phyloP scores from a whole-genome alignment of 305 asterid genomes.

The Fraxinus xanthoxyloides region DNA sequence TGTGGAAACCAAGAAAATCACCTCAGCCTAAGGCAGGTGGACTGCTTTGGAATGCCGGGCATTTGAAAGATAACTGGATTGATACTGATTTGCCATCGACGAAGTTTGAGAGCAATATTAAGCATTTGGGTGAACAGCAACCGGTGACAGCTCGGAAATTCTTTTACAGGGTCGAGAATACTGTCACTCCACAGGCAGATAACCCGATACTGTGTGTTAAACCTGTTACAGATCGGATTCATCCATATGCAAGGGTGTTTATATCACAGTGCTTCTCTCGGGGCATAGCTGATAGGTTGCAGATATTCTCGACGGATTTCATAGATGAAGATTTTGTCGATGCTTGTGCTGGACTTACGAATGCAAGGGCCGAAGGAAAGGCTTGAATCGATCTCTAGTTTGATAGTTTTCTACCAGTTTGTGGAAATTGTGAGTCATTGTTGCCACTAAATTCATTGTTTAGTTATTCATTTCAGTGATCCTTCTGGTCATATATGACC shows the following conservation, averaged over 20 bases:
- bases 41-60: slow-evolving; percentile 65
- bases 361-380: slow-evolving; percentile 55
- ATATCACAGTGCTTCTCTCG: slow-evolving; percentile 44
- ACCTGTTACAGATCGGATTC: slow-evolving; percentile 79
- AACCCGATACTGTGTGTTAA: slow-evolving; percentile 78
- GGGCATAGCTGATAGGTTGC: slow-evolving; percentile 64
- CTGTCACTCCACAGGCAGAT: slow-evolving; percentile 93
- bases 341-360: slow-evolving; percentile 72
- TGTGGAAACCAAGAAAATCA: slow-evolving; percentile 83
- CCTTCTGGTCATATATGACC: not conserved
- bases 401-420: not conserved
- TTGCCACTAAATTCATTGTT: not conserved
- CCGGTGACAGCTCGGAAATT: slow-evolving; percentile 51
- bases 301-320: slow-evolving; percentile 78
- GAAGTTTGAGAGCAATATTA: slow-evolving; percentile 80
- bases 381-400: slow-evolving; percentile 19
- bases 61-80: slow-evolving; percentile 82
- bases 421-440: not conserved
- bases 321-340: slow-evolving; percentile 80
- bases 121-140: slow-evolving; percentile 68
- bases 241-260: slow-evolving; percentile 66
- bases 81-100: slow-evolving; percentile 89
- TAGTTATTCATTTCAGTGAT: not conserved
- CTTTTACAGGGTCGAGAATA: slow-evolving; percentile 94
- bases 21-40: slow-evolving; percentile 57